Conservation (phyloP, 1,284 basidiomycete species). For the Porodaedalea pini region DNA sequence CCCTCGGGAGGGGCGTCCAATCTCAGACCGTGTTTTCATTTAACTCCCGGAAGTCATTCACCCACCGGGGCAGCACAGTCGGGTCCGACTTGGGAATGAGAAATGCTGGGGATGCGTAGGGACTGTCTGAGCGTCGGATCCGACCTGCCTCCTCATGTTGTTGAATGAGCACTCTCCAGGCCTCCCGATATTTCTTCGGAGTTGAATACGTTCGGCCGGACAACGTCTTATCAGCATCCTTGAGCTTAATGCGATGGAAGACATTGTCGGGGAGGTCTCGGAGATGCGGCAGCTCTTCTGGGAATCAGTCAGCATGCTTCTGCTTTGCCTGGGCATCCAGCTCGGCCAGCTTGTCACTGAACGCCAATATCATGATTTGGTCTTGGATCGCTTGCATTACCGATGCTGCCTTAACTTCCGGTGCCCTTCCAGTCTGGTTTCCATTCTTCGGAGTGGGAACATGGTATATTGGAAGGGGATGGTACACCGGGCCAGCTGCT, state of each 20-base stretch:
- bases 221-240: background rate
- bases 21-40: too few relatives aligned
- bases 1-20: too few relatives aligned
- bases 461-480: too few relatives aligned
- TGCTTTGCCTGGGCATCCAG: background rate
- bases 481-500: too few relatives aligned
- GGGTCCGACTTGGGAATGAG: conserved; percentile 38
- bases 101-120: conserved; percentile 34
- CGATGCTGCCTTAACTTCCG: background rate
- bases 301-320: background rate
- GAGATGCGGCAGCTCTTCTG: background rate
- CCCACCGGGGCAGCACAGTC: conserved; percentile 35
- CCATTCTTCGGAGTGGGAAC: too few relatives aligned
- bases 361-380: background rate
- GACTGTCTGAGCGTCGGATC: conserved; percentile 30
- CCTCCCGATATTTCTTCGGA: conserved; percentile 27
- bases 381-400: too few relatives aligned
- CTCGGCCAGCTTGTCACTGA: background rate
- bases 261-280: background rate
- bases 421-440: too few relatives aligned
- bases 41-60: conserved; percentile 39
- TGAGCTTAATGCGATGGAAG: background rate
- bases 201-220: conserved; percentile 22
- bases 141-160: conserved; percentile 30
- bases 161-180: conserved; percentile 29